phyloP scores from a whole-genome alignment of 164 flowering plant species.

The grape (Vitis vinifera) region DNA sequence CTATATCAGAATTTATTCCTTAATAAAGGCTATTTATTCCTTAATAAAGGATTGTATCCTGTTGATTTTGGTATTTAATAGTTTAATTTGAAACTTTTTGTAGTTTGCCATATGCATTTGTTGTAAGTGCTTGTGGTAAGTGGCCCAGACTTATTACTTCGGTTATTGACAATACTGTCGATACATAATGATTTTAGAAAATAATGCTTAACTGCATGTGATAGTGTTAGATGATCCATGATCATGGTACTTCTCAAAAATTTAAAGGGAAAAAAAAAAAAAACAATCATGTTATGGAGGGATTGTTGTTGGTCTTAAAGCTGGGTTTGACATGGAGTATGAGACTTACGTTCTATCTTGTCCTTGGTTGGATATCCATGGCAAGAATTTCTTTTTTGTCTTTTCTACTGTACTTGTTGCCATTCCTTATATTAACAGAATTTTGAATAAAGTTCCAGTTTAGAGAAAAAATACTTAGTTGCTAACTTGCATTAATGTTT shows the following conservation, averaged over 20 bases:
- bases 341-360: not conserved
- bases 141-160: not conserved
- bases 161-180: not conserved
- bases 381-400: not conserved
- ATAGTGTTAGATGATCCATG: not conserved
- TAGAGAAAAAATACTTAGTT: not conserved
- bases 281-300: not conserved
- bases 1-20: too few species aligned
- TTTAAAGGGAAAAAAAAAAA: too few species aligned
- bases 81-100: too few species aligned
- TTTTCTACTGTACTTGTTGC: not conserved
- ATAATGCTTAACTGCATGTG: not conserved
- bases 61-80: too few species aligned
- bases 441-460: not conserved
- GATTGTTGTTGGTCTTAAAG: not conserved
- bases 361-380: not conserved
- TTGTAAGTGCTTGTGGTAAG: not conserved
- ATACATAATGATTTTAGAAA: not conserved
- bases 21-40: too few species aligned
- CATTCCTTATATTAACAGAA: not conserved
- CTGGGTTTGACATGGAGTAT: constrained; percentile 2
- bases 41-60: too few species aligned
- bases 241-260: not conserved
- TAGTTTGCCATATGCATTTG: not conserved
- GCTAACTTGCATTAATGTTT: not conserved